These are phyloP conservation scores for Starmerella apicola DNA, from an alignment of 805 yeast species.

Conservation along the genomic window DNA sequence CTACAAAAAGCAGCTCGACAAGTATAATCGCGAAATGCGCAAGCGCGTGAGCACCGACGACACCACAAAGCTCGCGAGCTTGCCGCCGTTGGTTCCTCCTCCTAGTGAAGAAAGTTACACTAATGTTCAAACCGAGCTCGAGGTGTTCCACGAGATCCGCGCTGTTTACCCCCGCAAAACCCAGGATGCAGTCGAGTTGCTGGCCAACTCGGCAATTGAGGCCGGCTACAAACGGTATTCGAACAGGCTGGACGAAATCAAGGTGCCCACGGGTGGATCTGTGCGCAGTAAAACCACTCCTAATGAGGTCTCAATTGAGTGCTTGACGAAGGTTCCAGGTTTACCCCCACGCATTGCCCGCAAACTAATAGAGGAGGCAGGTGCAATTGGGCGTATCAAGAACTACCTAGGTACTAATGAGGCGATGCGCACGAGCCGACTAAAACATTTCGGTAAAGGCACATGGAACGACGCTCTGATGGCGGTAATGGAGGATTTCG, in stretches of 20 bases:
- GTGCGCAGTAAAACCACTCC: constrained; percentile 8
- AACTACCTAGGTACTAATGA: constrained; percentile 2
- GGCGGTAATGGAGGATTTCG: constrained; percentile 4
- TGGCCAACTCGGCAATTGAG: constrained; percentile 15
- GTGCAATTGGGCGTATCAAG: constrained; percentile 6
- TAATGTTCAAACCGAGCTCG: constrained; percentile 13
- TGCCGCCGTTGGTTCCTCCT: not conserved
- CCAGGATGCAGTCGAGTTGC: constrained; percentile 11
- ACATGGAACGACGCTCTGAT: constrained; percentile 13
- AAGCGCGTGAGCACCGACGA: constrained; percentile 2
- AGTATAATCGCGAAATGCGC: constrained; percentile 12
- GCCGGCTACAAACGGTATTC: constrained; percentile 12
- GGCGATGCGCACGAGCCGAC: constrained; percentile 7
- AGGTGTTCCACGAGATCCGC: constrained; percentile 8
- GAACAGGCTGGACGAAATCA: constrained; percentile 1
- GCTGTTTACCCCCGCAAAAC: constrained; percentile 11
- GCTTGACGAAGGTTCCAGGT: constrained; percentile 12
- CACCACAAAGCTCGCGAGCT: not conserved
- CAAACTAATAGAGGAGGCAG: constrained; percentile 5
- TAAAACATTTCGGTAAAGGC: constrained; percentile 13
- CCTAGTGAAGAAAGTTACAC: constrained; percentile 10
- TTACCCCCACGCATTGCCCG: constrained; percentile 17
- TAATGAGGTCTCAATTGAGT: constrained; percentile 10
- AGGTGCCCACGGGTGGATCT: constrained; percentile 7
- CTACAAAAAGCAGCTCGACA: constrained; percentile 5